Base-by-base conservation (phyloP, 2,329 filamentous ascomycete genomes). In the Colletotrichum abscissum region DNA sequence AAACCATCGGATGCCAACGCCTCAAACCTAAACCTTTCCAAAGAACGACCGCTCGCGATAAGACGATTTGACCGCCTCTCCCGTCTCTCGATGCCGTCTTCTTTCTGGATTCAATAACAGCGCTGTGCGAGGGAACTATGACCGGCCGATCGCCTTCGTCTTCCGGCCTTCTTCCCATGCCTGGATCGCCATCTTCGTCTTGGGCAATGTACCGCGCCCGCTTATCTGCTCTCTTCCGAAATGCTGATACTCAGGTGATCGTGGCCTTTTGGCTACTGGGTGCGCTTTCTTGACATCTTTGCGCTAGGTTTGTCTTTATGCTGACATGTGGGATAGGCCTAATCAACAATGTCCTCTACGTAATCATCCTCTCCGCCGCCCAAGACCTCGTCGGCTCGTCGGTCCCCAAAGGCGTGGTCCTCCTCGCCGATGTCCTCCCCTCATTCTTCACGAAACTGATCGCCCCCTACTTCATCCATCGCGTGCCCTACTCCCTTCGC, bases 301-400 rank as follows among this genome's bases (percentile, higher is more conserved):
- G 16, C n/a, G 11, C 19, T 5, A 16, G 6, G 54, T 6, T 24
- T 4, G 30, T n/a, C 59, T 30, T 1, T 33, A 11, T 28, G 63
- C 55, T 69, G 28, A 65, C 66, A 63, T 72, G 55, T 74, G 52
- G 3, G 24, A 35, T 79, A 96, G 94, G 94, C 65, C 86, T 97
- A 22, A 97, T 98, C 81, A 98, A 99, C 84, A 98, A 98, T 85
- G 94, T 98, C 77, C 93, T 98, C 84, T 98, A 98, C 84, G 96
- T 98, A 69, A 94, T 98, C 82, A 97, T 98, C 80, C 93, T 99
- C 79, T 97, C 95, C 35, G 94, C 97, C 46, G 97, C 97, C 4
- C 93, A 98, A 78, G 97, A 99, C 80, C 93, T 99, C 74, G 97
- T 98, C 78, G 96, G 96, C 46, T 92, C 94, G 38, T 92, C 94